Base-by-base conservation (phyloP, 768 basidiomycete genomes). In the Boletus tomentosulus region DNA sequence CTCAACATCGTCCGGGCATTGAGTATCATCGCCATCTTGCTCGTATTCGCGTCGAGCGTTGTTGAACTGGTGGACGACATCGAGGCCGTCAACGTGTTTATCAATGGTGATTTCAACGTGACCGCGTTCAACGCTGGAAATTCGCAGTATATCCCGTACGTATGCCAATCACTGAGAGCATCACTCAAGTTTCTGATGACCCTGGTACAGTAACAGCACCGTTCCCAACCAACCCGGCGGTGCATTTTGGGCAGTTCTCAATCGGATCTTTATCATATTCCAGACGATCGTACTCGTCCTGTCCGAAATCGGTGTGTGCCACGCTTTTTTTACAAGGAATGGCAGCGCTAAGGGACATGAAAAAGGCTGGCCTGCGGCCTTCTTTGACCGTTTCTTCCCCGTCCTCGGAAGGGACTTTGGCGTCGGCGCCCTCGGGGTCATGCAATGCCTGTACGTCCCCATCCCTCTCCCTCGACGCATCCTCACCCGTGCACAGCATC, bases 161-260 rank as follows among this genome's bases (percentile, higher is more conserved):
- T 11, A 1, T 16, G 22, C 2, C 6, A 1, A 3, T 3, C n/a
- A 12, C 15, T 8, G 5, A 9, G 19, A 7, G 22, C 12, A 5
- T 37, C 31, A 10, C 7, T 25, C 33, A 47, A 19, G 19, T 19
- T 19, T 48, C 43, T 60, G 43, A 47, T 33, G 39, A 34, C 0
- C 10, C 3, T 22, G 41, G 31, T 51, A n/a, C 31, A 82, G 78
- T 62, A 81, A 86, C 50, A 89, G 86, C 70, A 91, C 92, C 0
- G 89, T 97, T n/a, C 93, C 93, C 3, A 92, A 93, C 71, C 93
- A 96, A 69, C 76, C 92, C 44, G 94, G 91, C 7, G 94, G 94
- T 27, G 83, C 85, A 24, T 96, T 97, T 72, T 97, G 92, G 90
- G 87, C 91, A 3, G 82, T 94, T 43, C 78, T 94, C 54, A 86